Conservation (phyloP, 306 rosid genomes). For the Geum urbanum region DNA sequence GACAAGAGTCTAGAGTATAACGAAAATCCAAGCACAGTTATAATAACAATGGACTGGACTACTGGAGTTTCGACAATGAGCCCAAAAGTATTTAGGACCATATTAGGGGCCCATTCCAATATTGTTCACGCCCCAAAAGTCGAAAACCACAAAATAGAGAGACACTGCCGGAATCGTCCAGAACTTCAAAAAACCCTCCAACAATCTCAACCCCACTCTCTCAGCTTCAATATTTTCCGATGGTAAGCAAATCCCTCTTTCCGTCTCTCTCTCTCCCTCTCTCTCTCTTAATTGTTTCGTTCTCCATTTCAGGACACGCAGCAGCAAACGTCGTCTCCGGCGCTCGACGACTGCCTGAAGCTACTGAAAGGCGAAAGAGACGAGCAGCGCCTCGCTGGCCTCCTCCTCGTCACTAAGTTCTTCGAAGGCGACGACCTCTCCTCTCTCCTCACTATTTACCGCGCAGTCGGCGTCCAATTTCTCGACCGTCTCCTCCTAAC, state of each 20-base stretch:
- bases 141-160: too few relatives aligned
- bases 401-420: conserved; percentile 76
- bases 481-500: conserved; percentile 78
- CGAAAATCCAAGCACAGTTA: too few relatives aligned
- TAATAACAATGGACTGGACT: not conserved
- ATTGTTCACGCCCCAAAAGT: not conserved
- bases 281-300: not conserved
- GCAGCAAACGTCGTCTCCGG: conserved; percentile 37
- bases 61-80: not conserved
- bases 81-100: not conserved
- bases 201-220: not conserved
- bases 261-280: not conserved
- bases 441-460: conserved; percentile 60
- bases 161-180: not conserved
- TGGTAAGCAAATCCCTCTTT: conserved; percentile 2
- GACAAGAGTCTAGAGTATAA: too few relatives aligned
- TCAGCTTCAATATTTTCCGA: not conserved
- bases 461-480: conserved; percentile 65
- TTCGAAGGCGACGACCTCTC: conserved; percentile 60
- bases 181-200: conserved; percentile 27
- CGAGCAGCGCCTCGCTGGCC: conserved; percentile 91
- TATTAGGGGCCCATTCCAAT: not conserved
- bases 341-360: conserved; percentile 83
- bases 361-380: conserved; percentile 79
- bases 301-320: conserved; percentile 37